A percentile compares a stretch with the other conserved stretches of the same genome.
Evolutionary conservation across 192 early-diverging fungal genomes (phyloP).

Genomic region (Ambispora gerdemannii): DNA sequence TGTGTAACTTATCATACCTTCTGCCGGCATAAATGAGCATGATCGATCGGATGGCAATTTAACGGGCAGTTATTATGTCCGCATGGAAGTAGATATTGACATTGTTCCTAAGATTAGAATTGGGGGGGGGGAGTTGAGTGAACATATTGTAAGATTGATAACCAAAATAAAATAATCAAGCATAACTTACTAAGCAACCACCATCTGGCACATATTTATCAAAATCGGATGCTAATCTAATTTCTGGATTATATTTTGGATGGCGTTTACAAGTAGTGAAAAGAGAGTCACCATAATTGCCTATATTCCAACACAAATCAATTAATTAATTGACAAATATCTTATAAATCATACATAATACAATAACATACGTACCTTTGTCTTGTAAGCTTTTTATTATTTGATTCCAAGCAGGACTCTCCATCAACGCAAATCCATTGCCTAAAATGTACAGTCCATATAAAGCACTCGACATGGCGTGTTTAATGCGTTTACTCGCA

Average conservation of each 20-base stretch:
- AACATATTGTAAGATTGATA: neutral
- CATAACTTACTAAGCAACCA: neutral
- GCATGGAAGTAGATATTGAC: neutral
- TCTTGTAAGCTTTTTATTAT: neutral
- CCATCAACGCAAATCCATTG: constrained; percentile 42
- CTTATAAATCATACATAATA: neutral
- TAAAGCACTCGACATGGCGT: too few species aligned
- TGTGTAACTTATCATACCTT: too few species aligned
- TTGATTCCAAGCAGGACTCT: constrained; percentile 42
- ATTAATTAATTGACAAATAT: neutral
- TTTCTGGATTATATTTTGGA: neutral
- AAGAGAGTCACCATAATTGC: neutral
- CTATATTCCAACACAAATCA: neutral
- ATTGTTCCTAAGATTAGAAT: neutral
- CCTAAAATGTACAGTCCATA: constrained; percentile 55
- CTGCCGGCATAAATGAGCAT: neutral
- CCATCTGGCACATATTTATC: constrained; percentile 1
- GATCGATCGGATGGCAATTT: neutral
- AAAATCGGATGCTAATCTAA: neutral
- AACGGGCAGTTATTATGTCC: neutral
- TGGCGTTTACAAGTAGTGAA: neutral
- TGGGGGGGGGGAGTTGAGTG: neutral
- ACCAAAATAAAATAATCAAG: neutral
- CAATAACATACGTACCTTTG: neutral
- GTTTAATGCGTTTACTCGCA: constrained; percentile 53